phyloP scores from a whole-genome alignment of 2,329 filamentous ascomycete genomes.

The Aspergillus sp. region DNA sequence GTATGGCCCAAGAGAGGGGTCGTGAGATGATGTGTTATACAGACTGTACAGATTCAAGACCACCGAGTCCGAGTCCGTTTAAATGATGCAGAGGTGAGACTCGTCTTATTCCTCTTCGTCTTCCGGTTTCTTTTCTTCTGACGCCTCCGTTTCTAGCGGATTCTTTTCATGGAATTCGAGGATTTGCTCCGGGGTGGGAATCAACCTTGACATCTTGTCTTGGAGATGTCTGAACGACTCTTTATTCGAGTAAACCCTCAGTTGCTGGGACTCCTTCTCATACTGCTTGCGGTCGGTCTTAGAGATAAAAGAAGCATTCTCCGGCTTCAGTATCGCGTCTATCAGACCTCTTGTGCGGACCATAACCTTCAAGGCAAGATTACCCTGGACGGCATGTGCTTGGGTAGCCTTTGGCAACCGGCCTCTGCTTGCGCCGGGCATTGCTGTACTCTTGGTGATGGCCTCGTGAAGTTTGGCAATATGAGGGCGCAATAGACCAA shows the following conservation, averaged over 20 bases:
- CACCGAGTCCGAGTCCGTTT: no score
- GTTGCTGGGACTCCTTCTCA: constrained; percentile 16
- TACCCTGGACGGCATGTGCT: constrained; percentile 19
- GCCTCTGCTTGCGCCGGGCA: constrained; percentile 1
- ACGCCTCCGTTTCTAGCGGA: background rate
- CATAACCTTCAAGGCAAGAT: constrained; percentile 16
- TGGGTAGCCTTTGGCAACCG: constrained; percentile 9
- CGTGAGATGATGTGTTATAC: no score
- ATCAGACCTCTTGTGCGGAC: constrained; percentile 26
- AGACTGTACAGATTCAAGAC: no score
- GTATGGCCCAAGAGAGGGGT: no score
- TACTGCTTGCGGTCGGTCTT: constrained; percentile 19
- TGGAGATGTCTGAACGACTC: constrained; percentile 7
- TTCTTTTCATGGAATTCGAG: constrained; percentile 11
- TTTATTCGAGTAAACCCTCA: constrained; percentile 27
- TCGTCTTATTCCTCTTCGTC: no score
- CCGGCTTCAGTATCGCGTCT: constrained; percentile 28
- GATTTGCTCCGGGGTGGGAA: constrained; percentile 20
- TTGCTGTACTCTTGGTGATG: constrained; percentile 13
- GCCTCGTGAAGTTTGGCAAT: constrained; percentile 23
- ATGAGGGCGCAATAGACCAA: constrained; percentile 22
- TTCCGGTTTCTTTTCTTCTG: background rate
- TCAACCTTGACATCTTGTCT: constrained; percentile 9
- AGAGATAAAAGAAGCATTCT: constrained; percentile 15
- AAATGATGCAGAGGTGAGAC: no score